Evolutionary conservation across 495 filamentous ascomycete species (phyloP).

Genomic region (Xylaria flabelliformis): DNA sequence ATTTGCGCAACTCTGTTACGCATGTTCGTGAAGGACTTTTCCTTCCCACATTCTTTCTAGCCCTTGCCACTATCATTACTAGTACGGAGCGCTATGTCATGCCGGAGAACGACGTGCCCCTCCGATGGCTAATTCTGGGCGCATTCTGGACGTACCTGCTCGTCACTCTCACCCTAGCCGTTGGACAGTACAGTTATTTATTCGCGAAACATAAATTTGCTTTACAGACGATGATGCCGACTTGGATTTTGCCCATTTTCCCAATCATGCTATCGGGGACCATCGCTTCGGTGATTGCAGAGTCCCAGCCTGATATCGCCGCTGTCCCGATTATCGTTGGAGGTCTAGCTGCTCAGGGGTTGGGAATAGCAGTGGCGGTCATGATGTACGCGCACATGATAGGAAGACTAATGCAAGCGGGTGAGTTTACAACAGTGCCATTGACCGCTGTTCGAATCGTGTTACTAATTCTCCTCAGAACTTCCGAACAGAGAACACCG

Average conservation of each 20-base stretch:
- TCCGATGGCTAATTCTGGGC: conserved; percentile 50
- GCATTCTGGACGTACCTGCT: conserved; percentile 60
- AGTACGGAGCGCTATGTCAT: conserved; percentile 66
- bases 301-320: conserved; percentile 50
- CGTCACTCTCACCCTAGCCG: conserved; percentile 48
- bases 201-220: conserved; percentile 53
- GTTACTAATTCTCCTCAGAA: conserved; percentile 31
- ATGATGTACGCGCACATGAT: conserved; percentile 66
- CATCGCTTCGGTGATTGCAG: conserved; percentile 51
- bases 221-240: conserved; percentile 55
- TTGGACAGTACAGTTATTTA: conserved; percentile 59
- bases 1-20: conserved; percentile 61
- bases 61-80: conserved; percentile 66
- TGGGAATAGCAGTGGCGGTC: conserved; percentile 57
- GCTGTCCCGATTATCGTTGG: conserved; percentile 56
- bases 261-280: conserved; percentile 63
- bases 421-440: conserved; percentile 42
- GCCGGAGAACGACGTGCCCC: conserved; percentile 44
- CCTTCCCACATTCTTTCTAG: conserved; percentile 71
- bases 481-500: conserved; percentile 57
- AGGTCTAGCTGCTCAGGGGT: conserved; percentile 58
- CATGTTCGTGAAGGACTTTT: conserved; percentile 71
- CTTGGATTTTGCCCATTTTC: conserved; percentile 65
- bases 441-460: background rate
- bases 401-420: conserved; percentile 65